phyloP scores from a whole-genome alignment of 192 early-diverging fungal species.

The Coemansia sp. region DNA sequence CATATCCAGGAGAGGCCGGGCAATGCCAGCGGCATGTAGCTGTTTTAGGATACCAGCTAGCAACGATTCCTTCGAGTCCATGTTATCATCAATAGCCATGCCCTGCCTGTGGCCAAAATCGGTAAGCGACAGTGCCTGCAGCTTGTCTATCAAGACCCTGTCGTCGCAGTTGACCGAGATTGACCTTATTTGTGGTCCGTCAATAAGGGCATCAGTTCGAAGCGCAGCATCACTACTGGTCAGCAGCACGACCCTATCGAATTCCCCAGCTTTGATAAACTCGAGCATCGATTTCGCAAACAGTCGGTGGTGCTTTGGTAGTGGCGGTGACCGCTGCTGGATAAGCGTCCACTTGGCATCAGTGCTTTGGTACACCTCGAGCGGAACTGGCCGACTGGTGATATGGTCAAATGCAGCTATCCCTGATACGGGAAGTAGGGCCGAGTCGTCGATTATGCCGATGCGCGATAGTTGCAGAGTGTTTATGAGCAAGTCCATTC shows the following conservation, averaged over 20 bases:
- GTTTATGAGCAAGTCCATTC: slow-evolving; percentile 66
- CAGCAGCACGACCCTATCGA: slow-evolving; percentile 60
- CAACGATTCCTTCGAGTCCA: neutral
- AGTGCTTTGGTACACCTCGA: slow-evolving; percentile 65
- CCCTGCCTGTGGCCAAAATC: slow-evolving; percentile 6
- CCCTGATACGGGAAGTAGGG: slow-evolving; percentile 62
- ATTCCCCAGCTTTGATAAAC: slow-evolving; percentile 57
- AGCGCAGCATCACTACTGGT: slow-evolving; percentile 68
- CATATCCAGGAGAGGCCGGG: slow-evolving; percentile 54
- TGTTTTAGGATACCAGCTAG: slow-evolving; percentile 25
- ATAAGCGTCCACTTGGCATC: slow-evolving; percentile 65
- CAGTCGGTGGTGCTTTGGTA: slow-evolving; percentile 51
- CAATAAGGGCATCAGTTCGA: slow-evolving; percentile 62
- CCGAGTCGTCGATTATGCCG: slow-evolving; percentile 61
- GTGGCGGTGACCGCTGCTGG: slow-evolving; percentile 67
- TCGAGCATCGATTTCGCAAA: slow-evolving; percentile 56
- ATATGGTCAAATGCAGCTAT: slow-evolving; percentile 46
- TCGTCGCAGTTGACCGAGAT: slow-evolving; percentile 55
- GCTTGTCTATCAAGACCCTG: slow-evolving; percentile 21
- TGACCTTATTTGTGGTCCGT: slow-evolving; percentile 48
- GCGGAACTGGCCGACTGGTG: slow-evolving; percentile 20
- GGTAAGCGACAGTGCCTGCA: slow-evolving; percentile 29
- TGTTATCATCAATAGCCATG: neutral
- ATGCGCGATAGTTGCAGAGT: slow-evolving; percentile 60
- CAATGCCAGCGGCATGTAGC: slow-evolving; percentile 61